Evolutionary conservation across 176 grass and related monocot species (phyloP).

Genomic region (Tuctoria greenei): DNA sequence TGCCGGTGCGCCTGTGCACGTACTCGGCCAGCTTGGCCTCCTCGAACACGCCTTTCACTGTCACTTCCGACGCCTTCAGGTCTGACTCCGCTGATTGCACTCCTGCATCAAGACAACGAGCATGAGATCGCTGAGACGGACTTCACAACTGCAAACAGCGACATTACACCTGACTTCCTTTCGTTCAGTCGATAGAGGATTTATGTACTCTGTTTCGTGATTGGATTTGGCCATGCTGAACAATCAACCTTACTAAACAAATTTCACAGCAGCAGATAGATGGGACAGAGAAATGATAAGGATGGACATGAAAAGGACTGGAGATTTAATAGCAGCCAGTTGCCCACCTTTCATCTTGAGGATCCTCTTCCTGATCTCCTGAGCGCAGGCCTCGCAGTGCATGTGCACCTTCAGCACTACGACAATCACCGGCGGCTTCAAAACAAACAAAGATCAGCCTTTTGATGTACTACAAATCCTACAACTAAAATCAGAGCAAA

Average conservation of each 20-base stretch:
- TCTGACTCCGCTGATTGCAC: slow-evolving; percentile 67
- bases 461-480: background rate
- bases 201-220: background rate
- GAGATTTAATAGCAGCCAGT: slow-evolving; percentile 7
- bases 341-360: slow-evolving; percentile 82
- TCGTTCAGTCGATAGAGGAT: slow-evolving; percentile 8
- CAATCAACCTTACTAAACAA: background rate
- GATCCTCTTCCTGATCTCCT: slow-evolving; percentile 72
- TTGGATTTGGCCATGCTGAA: slow-evolving; percentile 13
- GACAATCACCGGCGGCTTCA: slow-evolving; percentile 58
- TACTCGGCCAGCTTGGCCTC: slow-evolving; percentile 59
- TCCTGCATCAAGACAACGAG: slow-evolving; percentile 51
- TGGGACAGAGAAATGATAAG: background rate
- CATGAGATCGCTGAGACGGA: background rate
- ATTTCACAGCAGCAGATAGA: background rate
- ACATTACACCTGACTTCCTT: slow-evolving; percentile 15
- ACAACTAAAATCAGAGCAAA: background rate
- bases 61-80: slow-evolving; percentile 65
- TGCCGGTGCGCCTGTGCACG: slow-evolving; percentile 85
- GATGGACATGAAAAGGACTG: background rate
- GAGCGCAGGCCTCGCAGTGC: slow-evolving; percentile 84
- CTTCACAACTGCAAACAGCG: background rate
- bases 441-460: slow-evolving; percentile 20
- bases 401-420: slow-evolving; percentile 83
- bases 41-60: slow-evolving; percentile 72